Base-by-base conservation (phyloP, 805 yeast species). In the Saturnispora ahearnii region DNA sequence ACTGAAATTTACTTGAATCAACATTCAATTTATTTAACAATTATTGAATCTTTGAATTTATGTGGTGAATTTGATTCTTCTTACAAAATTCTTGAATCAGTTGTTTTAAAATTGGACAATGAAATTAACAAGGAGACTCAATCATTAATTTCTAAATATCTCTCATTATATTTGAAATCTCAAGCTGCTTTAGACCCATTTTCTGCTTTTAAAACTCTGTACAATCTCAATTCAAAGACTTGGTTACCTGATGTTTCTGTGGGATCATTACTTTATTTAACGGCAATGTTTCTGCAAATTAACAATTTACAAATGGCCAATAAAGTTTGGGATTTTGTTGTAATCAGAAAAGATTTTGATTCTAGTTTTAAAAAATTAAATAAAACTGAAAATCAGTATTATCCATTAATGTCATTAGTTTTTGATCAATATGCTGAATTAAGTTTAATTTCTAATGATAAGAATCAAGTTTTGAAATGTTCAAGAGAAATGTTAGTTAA, bases 31-130 rank as follows among this genome's bases (percentile, higher is more conserved):
- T 82, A 82, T 58, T 64, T 78, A 1, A 62, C 68, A 41, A 65
- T 80, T 51, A 69, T 83, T 33, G 72, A 78, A 32, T 71, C 82
- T 1, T 66, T 84, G 48, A 70, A 79, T 11, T 66, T 68, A 46
- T 75, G 77, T 41, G 76, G 73, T 38, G 76, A 81, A 54, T 55
- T 72, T 34, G 67, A 69, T 8, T 56, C 73, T 38, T 81, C 87
- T 3, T 72, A 83, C 1, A 69, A 73, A 51, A 73, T 82, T 50
- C 65, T 84, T 57, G 85, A 83, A 59, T 67, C 72, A 38, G 67
- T 82, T 5, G 61, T 83, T 40, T 56, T 69, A 0, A 45, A 55
- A 10, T 43, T 54, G 6, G 55, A 54, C n/a, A 49, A 54, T 12
- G 53, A 51, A 36, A 21, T 49, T 7, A 32, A 51, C 3, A 34